Percentiles rank a stretch among this genome's conserved stretches.
phyloP scores from a whole-genome alignment of 1,284 basidiomycete species.

The Heterobasidion irregulare region DNA sequence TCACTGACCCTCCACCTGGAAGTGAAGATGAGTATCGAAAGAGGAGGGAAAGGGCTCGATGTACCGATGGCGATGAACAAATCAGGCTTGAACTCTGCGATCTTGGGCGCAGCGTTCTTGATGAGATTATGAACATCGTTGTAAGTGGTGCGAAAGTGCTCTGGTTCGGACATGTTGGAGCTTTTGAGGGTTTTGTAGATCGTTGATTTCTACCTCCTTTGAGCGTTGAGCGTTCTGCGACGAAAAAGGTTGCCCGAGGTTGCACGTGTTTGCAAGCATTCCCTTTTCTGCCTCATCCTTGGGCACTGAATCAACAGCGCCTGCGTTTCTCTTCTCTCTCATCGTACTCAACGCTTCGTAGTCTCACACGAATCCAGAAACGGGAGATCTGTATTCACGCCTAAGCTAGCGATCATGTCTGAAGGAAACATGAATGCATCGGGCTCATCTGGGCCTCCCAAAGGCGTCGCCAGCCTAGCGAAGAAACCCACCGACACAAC shows the following conservation, averaged over 20 bases:
- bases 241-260: too few species aligned
- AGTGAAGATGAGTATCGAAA: slow-evolving; percentile 5
- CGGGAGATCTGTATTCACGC: too few species aligned
- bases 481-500: slow-evolving; percentile 67
- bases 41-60: slow-evolving; percentile 12
- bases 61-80: slow-evolving; percentile 75
- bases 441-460: slow-evolving; percentile 19
- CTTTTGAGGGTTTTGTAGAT: too few species aligned
- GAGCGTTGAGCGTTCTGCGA: too few species aligned
- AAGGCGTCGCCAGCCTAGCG: slow-evolving; percentile 65
- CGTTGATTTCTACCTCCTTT: too few species aligned
- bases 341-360: too few species aligned
- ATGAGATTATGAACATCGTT: slow-evolving; percentile 83
- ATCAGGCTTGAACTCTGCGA: slow-evolving; percentile 68
- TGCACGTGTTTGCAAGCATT: too few species aligned
- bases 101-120: slow-evolving; percentile 46
- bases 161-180: slow-evolving; percentile 25
- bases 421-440: slow-evolving; percentile 17
- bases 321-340: too few species aligned
- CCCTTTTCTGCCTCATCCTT: too few species aligned
- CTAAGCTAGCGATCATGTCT: slow-evolving; percentile 10
- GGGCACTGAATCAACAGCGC: too few species aligned
- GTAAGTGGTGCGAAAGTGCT: slow-evolving; percentile 69
- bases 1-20: slow-evolving; percentile 70
- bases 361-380: too few species aligned